Base-by-base conservation (phyloP, 1,284 basidiomycete species). In the Apiotrichum porosum region DNA sequence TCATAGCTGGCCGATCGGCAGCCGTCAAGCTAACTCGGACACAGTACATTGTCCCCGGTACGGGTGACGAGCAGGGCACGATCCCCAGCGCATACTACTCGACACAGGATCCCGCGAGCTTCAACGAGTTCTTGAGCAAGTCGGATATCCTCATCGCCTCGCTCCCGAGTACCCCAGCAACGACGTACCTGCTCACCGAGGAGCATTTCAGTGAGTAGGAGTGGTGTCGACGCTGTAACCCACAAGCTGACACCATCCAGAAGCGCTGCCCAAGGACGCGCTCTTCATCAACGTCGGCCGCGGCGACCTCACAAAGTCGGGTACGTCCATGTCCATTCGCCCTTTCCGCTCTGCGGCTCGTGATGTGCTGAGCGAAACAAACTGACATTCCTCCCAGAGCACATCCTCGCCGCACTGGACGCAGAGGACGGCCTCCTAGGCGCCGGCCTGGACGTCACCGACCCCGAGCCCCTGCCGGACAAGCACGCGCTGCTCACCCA, bases 201-300 rank as follows among this genome's bases (percentile, higher is more conserved):
- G 60, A 68, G 40, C 58, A 65, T 17, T 52, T 72, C 28, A 56
- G 37, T 37, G 15, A 37, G 37, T n/a, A 34, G 12, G 4, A 3
- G 9, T 9, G 22, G 23, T 14, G 19, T 26, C 38, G 38, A 40
- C 14, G 12, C 26, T n/a, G n/a, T n/a, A 28, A 10, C 18, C 6
- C 10, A 9, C 22, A 10, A 2, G n/a, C 44, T 34, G 14, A 46
- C 31, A 28, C 26, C 41, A n/a, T 23, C 24, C 47, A 67, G 66
- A 46, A 5, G 32, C 15, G 8, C 54, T 73, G 13, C 65, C 65
- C 0, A 39, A 66, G 21, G 62, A 57, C 44, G 67, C 65, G 3
- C 43, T 73, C 6, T 67, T 75, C 40, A 52, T 75, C 50, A 75
- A 75, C 52, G 68, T 75, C 24, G 72, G 73, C 9, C 62, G 72